Evolutionary conservation across 2,329 filamentous ascomycete genomes (phyloP).

Genomic region (Biscogniauxia mediterranea): DNA sequence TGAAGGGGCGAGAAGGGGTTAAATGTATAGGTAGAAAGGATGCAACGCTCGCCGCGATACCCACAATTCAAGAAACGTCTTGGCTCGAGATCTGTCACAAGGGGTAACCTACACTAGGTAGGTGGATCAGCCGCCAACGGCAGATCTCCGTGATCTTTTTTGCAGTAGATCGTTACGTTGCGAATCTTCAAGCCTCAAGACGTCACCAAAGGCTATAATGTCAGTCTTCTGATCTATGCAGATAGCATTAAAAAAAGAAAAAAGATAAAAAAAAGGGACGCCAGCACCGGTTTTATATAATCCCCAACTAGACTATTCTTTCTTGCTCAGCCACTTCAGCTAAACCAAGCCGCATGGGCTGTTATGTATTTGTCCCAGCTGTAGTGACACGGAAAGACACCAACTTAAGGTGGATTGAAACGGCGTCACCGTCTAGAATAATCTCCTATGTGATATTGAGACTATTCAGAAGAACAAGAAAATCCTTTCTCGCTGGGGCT

Average conservation of each 20-base stretch:
- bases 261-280: neutral
- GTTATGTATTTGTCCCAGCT: neutral
- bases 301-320: neutral
- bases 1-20: slow-evolving; percentile 1
- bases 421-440: neutral
- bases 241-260: neutral
- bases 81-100: slow-evolving; percentile 25
- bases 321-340: neutral
- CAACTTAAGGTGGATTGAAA: neutral
- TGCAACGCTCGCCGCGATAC: slow-evolving; percentile 12
- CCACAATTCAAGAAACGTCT: slow-evolving; percentile 22
- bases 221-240: neutral
- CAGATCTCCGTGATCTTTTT: slow-evolving; percentile 1
- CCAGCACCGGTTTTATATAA: neutral
- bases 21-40: neutral
- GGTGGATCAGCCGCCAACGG: slow-evolving; percentile 11
- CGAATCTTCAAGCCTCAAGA: slow-evolving; percentile 8
- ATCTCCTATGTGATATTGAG: neutral
- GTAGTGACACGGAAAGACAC: neutral
- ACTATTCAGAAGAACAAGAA: neutral
- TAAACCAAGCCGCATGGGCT: neutral
- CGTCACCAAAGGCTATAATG: neutral
- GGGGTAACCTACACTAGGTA: slow-evolving; percentile 13
- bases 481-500: neutral
- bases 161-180: neutral